phyloP scores from a whole-genome alignment of 192 early-diverging fungal species.

The Irineochytrium annulatum region DNA sequence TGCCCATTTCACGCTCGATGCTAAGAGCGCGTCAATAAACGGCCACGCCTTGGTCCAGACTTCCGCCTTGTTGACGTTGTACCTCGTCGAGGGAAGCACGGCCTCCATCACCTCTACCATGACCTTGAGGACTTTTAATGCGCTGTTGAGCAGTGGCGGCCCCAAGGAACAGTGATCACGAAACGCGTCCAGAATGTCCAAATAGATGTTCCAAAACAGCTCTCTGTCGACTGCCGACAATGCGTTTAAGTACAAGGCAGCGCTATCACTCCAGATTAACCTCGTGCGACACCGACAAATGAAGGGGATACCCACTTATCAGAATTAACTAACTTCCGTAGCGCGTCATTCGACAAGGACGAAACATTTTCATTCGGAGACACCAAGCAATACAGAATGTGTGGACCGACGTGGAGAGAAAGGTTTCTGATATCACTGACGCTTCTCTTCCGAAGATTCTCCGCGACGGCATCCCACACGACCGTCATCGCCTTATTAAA shows the following conservation, averaged over 20 bases:
- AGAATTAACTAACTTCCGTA: neutral
- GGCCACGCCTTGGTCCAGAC: slow-evolving; percentile 27
- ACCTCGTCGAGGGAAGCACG: slow-evolving; percentile 5
- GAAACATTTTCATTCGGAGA: slow-evolving; percentile 16
- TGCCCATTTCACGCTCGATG: slow-evolving; percentile 18
- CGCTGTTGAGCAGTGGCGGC: slow-evolving; percentile 15
- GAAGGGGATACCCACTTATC: slow-evolving; percentile 5
- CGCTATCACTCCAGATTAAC: too few species aligned
- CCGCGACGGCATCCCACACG: slow-evolving; percentile 10
- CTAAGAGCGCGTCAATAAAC: slow-evolving; percentile 11
- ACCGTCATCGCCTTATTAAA: slow-evolving; percentile 5
- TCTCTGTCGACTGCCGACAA: too few species aligned
- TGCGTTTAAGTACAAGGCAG: too few species aligned
- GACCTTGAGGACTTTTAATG: neutral
- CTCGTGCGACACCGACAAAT: too few species aligned
- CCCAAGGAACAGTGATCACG: slow-evolving; percentile 22
- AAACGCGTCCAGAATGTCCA: slow-evolving; percentile 19
- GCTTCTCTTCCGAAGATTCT: neutral
- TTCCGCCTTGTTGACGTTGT: slow-evolving; percentile 13
- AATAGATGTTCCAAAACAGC: neutral
- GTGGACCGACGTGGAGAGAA: neutral
- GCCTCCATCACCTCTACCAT: neutral
- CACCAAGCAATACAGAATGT: slow-evolving; percentile 20
- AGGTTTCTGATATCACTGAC: neutral
- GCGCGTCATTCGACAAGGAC: neutral